Evolutionary conservation across 345 rosid genomes (phyloP), one percentile per base, ranked within the genome.

Genomic region (Gossypium mustelinum): DNA sequence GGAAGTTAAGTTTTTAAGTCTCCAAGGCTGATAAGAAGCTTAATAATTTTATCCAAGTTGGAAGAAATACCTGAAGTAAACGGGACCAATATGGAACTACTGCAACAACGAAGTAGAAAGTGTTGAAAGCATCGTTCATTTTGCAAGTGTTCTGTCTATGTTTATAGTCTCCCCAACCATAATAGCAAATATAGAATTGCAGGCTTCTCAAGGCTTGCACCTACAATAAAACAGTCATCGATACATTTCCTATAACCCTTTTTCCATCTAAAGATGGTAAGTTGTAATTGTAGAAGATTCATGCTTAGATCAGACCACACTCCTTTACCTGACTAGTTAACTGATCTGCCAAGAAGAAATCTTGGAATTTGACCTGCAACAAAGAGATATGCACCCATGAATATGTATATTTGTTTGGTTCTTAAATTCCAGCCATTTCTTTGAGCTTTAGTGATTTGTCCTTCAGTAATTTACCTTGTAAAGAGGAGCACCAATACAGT

Each of bases 321-420:
- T 64, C 48, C 13, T 10, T 11, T 72, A 90, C 91, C 88, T 89
- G 88, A 79, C 93, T 89, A 65, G 93, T 89, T 4, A 90, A 41
- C 51, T 90, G 93, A 78, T 87, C 95, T 17, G 89, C 93, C 75
- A 88, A 85, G 85, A 88, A 86, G 77, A 88, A 88, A 82, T 90
- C 93, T 0, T 88, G 96, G 44, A 86, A 86, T 47, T 50, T 86
- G 20, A 91, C 92, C 88, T 87, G 82, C 69, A 82, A 9, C 13
- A 56, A 20, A 56, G 18, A 52, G 57, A 2, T 20, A 56, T n/a
- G 59, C 11, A 55, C 9, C 7, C 8, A 52, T 17, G 57, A 52
- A 17, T 17, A 16, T n/a, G 16, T 52, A 52, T 5, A 4, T 52
- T 52, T 52, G 10, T 4, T 55, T 18, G 11, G 59, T 55, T 55